phyloP scores from a whole-genome alignment of 495 filamentous ascomycete species.

The Usnea hakonensis region DNA sequence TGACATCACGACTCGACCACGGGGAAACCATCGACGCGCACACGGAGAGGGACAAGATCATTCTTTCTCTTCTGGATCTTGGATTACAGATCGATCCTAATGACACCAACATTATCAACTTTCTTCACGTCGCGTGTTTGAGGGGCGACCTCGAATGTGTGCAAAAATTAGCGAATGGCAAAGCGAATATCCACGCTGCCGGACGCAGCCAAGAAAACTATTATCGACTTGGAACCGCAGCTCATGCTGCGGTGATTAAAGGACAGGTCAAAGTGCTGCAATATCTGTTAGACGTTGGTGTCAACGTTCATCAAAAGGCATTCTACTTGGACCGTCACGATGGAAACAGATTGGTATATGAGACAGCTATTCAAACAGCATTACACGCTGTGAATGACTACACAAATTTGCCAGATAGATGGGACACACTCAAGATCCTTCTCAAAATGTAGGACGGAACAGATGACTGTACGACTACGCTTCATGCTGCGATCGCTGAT shows the following conservation, averaged over 20 bases:
- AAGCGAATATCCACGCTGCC: not conserved
- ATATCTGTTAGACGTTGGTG: constrained; percentile 1
- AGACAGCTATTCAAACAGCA: constrained; percentile 4
- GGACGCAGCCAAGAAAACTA: not conserved
- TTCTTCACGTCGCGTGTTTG: not conserved
- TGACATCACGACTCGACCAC: not conserved
- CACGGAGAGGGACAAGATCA: not conserved
- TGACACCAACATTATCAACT: not conserved
- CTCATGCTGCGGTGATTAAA: not conserved
- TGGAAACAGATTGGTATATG: not conserved
- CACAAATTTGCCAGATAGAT: not conserved
- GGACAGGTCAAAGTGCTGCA: not conserved
- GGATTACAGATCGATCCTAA: not conserved
- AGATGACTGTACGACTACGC: not conserved
- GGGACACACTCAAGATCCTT: not conserved
- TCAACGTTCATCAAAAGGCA: constrained; percentile 1
- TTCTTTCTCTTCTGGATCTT: not conserved
- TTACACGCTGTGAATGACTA: not conserved
- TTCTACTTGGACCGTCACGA: not conserved
- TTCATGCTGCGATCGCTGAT: not conserved
- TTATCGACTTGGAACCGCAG: not conserved
- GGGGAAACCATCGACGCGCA: not conserved
- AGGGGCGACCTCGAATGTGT: not conserved
- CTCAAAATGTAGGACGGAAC: not conserved
- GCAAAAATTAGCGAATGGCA: not conserved